A percentile compares a stretch with the other conserved stretches of the same genome.
These are phyloP conservation scores for Tetradesmus obliquus DNA, from an alignment of 139 green algal species.

Conservation along the genomic window DNA sequence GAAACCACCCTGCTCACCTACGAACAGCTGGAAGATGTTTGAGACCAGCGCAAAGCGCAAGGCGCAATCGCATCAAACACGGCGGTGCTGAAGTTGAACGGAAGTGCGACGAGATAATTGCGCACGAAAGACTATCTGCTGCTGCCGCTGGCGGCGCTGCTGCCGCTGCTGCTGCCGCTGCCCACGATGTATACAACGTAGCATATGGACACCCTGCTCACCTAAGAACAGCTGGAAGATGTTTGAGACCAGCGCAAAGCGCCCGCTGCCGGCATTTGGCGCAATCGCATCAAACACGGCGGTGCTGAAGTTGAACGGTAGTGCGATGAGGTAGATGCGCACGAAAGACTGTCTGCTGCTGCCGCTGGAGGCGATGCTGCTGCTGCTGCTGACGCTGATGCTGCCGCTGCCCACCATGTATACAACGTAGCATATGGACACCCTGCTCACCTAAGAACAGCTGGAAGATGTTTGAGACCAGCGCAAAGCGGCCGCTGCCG, in stretches of 20 bases:
- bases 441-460: constrained; percentile 3
- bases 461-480: constrained; percentile 15
- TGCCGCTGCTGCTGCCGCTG: background rate
- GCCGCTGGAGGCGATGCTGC: background rate
- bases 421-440: too few relatives aligned
- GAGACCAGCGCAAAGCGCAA: background rate
- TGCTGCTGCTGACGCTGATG: background rate
- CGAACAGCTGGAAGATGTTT: constrained; percentile 23
- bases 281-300: constrained; percentile 15
- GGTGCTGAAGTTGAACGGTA: background rate
- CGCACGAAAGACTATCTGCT: background rate
- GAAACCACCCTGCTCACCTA: background rate
- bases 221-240: constrained; percentile 24
- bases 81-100: background rate
- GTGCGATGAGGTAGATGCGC: background rate
- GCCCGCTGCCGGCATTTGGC: background rate
- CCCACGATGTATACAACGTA: background rate
- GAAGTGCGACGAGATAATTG: background rate
- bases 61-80: constrained; percentile 28
- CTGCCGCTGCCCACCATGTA: background rate
- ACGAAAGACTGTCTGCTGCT: background rate
- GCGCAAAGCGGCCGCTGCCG: background rate
- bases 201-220: background rate
- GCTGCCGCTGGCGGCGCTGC: background rate
- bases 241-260: background rate